Base-by-base conservation (phyloP, 352 stramenopile species). In the Hyaloperonospora arabidopsidis region DNA sequence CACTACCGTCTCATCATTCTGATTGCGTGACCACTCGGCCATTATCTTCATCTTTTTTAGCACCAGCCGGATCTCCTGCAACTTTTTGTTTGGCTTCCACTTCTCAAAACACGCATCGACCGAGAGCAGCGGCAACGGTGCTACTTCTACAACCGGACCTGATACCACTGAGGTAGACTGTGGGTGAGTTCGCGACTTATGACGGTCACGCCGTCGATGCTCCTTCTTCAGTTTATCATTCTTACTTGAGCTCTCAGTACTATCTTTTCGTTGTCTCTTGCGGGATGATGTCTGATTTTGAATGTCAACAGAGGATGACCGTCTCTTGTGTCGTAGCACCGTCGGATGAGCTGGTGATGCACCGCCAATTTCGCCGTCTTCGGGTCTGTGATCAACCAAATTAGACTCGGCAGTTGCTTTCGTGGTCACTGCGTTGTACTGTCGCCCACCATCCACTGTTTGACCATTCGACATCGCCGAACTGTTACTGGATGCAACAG, bases 11-110 rank as follows among this genome's bases (percentile, higher is more conserved):
- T 89, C 76, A 39, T 93, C 79, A 35, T 81, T 85, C 52, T 92
- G 81, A 49, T 79, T 73, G 56, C 83, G 78, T 21, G 80, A 91
- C 84, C 84, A 93, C 14, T 81, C 59, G 21, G 65, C 68, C 74
- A 93, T 91, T 40, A 88, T 87, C 40, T 86, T 83, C 74, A 93
- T 87, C 63, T 93, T 93, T 61, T 93, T 93, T 4, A 93, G 71
- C 59, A 86, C 80, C 49, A 82, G 72, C 0, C 79, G 76, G 21
- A 93, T 86, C 17, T 87, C 76, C 43, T 81, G 84, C 29, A 93
- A 49, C 45, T 68, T 70, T 43, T 86, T 86, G 51, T 75, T 84
- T 0, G 84, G 84, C 43, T 86, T 80, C 81, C 81, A 93, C 58
- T 93, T 93, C 18, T 87, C 76, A 29, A 75, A 66, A 32, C 72